These are phyloP conservation scores for Poa annua DNA, from an alignment of 176 grass and related monocot species.

Conservation along the genomic window DNA sequence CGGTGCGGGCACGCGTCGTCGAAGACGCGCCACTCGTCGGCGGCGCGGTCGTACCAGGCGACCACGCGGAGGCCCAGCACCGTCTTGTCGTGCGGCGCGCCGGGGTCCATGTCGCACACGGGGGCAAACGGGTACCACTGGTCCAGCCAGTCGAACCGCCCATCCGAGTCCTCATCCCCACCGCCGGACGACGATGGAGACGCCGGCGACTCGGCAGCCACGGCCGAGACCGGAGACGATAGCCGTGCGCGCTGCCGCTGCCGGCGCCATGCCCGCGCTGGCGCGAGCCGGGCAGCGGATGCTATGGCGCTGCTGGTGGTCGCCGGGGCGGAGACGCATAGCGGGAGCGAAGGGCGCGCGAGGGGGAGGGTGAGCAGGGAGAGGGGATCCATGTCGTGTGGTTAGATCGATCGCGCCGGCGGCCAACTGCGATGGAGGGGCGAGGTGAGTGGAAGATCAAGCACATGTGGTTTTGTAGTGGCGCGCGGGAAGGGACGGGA, in stretches of 20 bases:
- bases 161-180: neutral
- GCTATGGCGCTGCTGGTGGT: neutral
- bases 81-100: slow-evolving; percentile 78
- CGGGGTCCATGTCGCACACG: slow-evolving; percentile 79
- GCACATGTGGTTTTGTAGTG: too few species aligned
- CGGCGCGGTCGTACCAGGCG: slow-evolving; percentile 70
- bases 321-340: neutral
- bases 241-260: neutral
- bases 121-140: slow-evolving; percentile 88
- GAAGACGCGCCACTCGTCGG: slow-evolving; percentile 76
- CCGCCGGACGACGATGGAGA: neutral
- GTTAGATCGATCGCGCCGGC: neutral
- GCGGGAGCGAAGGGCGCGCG: neutral
- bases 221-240: slow-evolving; percentile 20
- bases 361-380: slow-evolving; percentile 24
- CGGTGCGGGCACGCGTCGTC: slow-evolving; percentile 87
- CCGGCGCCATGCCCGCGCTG: neutral
- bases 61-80: slow-evolving; percentile 76
- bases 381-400: slow-evolving; percentile 37
- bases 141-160: slow-evolving; percentile 75
- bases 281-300: neutral
- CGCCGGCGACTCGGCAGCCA: slow-evolving; percentile 5
- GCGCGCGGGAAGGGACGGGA: too few species aligned
- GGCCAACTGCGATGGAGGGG: neutral
- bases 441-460: too few species aligned